A percentile compares a stretch with the other conserved stretches of the same genome.
These are phyloP conservation scores for Nakazawaea anatomiae DNA, from an alignment of 805 yeast genomes.

Conservation along the genomic window DNA sequence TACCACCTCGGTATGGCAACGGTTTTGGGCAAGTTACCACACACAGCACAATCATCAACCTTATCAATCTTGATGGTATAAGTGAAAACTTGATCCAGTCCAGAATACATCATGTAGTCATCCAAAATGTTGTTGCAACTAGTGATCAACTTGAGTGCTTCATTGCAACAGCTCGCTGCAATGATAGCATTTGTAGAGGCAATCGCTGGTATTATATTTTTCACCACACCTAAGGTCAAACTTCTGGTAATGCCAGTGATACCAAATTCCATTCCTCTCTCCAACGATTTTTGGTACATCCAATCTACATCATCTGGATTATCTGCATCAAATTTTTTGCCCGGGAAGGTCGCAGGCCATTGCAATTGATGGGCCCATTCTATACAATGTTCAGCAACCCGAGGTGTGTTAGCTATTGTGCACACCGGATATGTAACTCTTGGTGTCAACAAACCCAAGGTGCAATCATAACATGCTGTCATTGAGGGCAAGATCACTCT, in stretches of 20 bases:
- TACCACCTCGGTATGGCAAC: conserved; percentile 12
- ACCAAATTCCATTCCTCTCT: conserved; percentile 57
- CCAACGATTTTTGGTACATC: conserved; percentile 48
- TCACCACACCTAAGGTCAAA: conserved; percentile 80
- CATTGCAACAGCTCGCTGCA: conserved; percentile 86
- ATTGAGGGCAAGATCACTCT: conserved; percentile 81
- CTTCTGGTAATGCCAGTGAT: conserved; percentile 73
- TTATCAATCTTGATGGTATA: conserved; percentile 63
- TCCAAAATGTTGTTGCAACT: conserved; percentile 59
- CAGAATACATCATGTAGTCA: conserved; percentile 85
- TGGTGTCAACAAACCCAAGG: conserved; percentile 64
- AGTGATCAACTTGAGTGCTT: conserved; percentile 74
- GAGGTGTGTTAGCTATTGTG: conserved; percentile 91
- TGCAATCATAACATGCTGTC: conserved; percentile 91
- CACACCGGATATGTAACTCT: conserved; percentile 79
- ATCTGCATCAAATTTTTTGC: conserved; percentile 59
- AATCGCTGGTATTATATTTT: conserved; percentile 88
- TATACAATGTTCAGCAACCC: conserved; percentile 90
- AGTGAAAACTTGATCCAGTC: conserved; percentile 72
- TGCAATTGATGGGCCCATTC: conserved; percentile 80
- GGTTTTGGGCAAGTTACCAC: conserved; percentile 39
- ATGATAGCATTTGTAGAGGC: conserved; percentile 91
- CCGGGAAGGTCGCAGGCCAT: conserved; percentile 55
- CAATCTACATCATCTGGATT: conserved; percentile 56
- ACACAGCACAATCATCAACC: conserved; percentile 65